phyloP scores from a whole-genome alignment of 2,329 filamentous ascomycete species.

The Stachybotrys echinatus region DNA sequence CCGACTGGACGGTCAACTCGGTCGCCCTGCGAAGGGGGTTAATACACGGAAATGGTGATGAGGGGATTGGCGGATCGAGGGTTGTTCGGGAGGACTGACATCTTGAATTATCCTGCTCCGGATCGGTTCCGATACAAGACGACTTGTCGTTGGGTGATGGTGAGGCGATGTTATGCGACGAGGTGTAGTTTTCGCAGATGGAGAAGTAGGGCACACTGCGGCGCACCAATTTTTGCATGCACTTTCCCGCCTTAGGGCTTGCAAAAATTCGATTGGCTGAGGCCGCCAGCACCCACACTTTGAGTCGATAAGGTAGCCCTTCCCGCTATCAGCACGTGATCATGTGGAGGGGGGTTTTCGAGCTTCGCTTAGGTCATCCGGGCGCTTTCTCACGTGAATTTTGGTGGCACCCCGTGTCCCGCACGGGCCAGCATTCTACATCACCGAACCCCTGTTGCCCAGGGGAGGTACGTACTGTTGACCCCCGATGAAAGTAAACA shows the following conservation, averaged over 20 bases:
- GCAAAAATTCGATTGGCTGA: conserved; percentile 31
- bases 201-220: conserved; percentile 29
- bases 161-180: conserved; percentile 23
- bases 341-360: too few relatives aligned
- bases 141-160: conserved; percentile 32
- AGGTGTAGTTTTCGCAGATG: conserved; percentile 28
- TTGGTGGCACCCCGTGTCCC: too few relatives aligned
- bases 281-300: too few relatives aligned
- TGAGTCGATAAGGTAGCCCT: too few relatives aligned
- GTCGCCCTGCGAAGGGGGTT: conserved; percentile 70
- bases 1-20: conserved; percentile 98
- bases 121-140: conserved; percentile 30
- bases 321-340: conserved; percentile 24
- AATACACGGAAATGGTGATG: conserved; percentile 12
- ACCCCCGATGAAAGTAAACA: conserved; percentile 30
- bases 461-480: conserved; percentile 18
- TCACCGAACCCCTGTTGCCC: too few relatives aligned
- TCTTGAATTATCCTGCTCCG: conserved; percentile 38
- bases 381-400: too few relatives aligned
- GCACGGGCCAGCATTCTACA: too few relatives aligned
- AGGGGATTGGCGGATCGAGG: neutral
- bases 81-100: conserved; percentile 27
- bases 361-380: too few relatives aligned
- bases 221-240: conserved; percentile 28
- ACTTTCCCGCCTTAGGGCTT: conserved; percentile 32